Evolutionary conservation across 352 stramenopile genomes (phyloP).

Genomic region (Globisporangium emineosum): DNA sequence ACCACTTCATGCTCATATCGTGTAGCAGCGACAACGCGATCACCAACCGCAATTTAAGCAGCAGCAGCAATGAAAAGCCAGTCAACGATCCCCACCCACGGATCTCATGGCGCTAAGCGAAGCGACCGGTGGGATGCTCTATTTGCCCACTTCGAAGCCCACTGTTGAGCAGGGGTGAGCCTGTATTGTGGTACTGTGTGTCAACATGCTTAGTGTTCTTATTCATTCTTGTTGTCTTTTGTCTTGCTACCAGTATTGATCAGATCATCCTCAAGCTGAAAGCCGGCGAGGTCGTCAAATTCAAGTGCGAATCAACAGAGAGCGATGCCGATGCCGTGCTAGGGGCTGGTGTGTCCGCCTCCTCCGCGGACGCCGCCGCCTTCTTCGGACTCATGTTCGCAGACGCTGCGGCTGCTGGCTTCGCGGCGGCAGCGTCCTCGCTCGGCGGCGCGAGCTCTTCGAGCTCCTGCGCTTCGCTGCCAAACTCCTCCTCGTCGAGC

Average conservation of each 20-base stretch:
- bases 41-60: slow-evolving; percentile 17
- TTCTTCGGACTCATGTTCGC: slow-evolving; percentile 27
- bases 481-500: slow-evolving; percentile 87
- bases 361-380: slow-evolving; percentile 12
- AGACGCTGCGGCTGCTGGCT: slow-evolving; percentile 13
- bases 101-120: slow-evolving; percentile 86
- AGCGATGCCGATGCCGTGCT: slow-evolving; percentile 37
- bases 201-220: not conserved
- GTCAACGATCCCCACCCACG: slow-evolving; percentile 45
- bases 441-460: slow-evolving; percentile 49
- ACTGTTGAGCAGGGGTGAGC: slow-evolving; percentile 52
- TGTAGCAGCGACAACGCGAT: slow-evolving; percentile 44
- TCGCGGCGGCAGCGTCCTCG: slow-evolving; percentile 17
- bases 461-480: slow-evolving; percentile 70
- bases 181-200: not conserved
- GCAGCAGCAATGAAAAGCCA: slow-evolving; percentile 31
- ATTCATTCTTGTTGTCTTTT: not conserved
- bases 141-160: slow-evolving; percentile 76
- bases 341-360: slow-evolving; percentile 11
- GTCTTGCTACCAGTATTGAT: slow-evolving; percentile 48
- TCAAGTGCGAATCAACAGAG: slow-evolving; percentile 61
- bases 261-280: slow-evolving; percentile 85
- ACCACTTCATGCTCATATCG: slow-evolving; percentile 88
- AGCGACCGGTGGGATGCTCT: slow-evolving; percentile 78
- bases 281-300: slow-evolving; percentile 75